Evolutionary conservation across 1,284 basidiomycete genomes (phyloP).

Genomic region (Heterobasidion annosum): DNA sequence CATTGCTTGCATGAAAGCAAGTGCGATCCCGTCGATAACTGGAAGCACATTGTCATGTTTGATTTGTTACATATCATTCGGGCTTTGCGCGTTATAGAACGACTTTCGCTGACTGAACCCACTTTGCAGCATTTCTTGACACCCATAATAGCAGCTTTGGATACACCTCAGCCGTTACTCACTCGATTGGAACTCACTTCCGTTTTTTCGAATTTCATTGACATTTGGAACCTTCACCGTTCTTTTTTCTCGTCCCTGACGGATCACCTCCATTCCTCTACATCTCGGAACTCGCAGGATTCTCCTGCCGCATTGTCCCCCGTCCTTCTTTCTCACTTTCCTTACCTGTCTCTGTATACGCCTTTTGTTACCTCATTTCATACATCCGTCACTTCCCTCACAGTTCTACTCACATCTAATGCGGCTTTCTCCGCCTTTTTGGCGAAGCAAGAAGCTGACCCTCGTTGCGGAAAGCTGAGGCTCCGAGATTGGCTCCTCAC

Average conservation of each 20-base stretch:
- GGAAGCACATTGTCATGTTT: no score
- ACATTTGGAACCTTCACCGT: conserved; percentile 84
- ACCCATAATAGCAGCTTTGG: conserved; percentile 65
- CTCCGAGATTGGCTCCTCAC: conserved; percentile 80
- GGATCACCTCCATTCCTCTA: conserved; percentile 26
- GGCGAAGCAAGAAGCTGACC: conserved; percentile 49
- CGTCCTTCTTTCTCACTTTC: conserved; percentile 38
- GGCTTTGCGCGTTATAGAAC: no score
- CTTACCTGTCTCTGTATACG: conserved; percentile 63
- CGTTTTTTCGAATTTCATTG: conserved; percentile 85
- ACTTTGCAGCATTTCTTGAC: conserved; percentile 61
- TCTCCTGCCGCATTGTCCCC: conserved; percentile 30
- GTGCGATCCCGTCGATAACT: background rate
- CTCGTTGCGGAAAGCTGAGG: conserved; percentile 63
- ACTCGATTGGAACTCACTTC: conserved; percentile 61
- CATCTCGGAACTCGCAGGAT: conserved; percentile 9
- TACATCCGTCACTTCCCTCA: conserved; percentile 48
- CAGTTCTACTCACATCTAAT: conserved; percentile 39
- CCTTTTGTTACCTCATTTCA: conserved; percentile 77
- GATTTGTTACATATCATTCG: no score
- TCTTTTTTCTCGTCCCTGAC: conserved; percentile 64
- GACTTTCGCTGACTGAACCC: conserved; percentile 1
- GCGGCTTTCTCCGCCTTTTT: conserved; percentile 55
- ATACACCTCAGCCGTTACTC: conserved; percentile 57
- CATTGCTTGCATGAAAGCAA: background rate